These are phyloP conservation scores for Xanthoceras sorbifolium DNA, from an alignment of 345 rosid genomes.

Conservation along the genomic window DNA sequence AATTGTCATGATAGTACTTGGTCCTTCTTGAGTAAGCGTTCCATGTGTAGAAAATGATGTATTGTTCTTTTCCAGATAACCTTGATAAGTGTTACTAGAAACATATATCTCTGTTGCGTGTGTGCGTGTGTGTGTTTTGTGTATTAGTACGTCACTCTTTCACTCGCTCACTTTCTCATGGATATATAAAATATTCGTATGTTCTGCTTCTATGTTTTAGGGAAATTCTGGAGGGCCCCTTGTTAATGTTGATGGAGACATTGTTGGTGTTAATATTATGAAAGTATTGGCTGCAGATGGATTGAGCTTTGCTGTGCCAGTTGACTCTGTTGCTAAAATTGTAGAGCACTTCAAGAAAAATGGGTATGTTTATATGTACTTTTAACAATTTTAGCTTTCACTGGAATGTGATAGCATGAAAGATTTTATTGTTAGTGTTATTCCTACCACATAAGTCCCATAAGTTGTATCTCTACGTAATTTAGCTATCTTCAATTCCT, in stretches of 20 bases:
- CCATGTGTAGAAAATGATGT: not conserved
- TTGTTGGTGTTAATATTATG: conserved; percentile 86
- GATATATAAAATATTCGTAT: conserved; percentile 1
- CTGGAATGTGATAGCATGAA: not conserved
- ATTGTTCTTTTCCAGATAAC: not conserved
- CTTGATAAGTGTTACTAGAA: not conserved
- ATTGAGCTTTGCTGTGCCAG: conserved; percentile 78
- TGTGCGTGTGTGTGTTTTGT: not conserved
- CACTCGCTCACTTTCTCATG: no score
- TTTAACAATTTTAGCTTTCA: not conserved
- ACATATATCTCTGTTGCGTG: not conserved
- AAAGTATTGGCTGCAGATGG: conserved; percentile 82
- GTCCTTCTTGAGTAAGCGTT: not conserved
- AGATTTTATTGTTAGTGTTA: not conserved
- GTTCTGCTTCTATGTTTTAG: conserved; percentile 34
- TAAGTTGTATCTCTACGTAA: not conserved
- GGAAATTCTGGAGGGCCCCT: conserved; percentile 99
- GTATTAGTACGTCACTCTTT: not conserved
- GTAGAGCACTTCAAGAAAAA: conserved; percentile 77
- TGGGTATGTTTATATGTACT: conserved; percentile 50
- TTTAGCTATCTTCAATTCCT: not conserved
- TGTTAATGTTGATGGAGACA: conserved; percentile 89
- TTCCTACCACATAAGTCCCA: no score
- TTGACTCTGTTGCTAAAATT: conserved; percentile 75
- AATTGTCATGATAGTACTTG: no score